phyloP scores from a whole-genome alignment of 2,329 filamentous ascomycete species.

The Westerdykella ornata region DNA sequence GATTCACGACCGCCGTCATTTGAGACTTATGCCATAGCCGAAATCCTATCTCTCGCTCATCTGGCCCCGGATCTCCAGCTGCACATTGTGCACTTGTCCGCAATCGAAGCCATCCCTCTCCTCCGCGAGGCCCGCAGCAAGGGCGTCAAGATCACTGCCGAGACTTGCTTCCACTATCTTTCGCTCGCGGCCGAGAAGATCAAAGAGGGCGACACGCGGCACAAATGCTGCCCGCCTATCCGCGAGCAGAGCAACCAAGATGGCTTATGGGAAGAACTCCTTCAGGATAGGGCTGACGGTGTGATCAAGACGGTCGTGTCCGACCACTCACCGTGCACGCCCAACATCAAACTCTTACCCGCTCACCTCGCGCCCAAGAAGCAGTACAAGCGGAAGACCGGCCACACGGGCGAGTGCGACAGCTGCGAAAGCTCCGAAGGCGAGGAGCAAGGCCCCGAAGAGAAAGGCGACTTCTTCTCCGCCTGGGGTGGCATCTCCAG shows the following conservation, averaged over 20 bases:
- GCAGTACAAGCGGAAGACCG: conserved; percentile 25
- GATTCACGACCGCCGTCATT: conserved; percentile 82
- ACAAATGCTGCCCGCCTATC: conserved; percentile 95
- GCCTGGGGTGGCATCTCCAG: conserved; percentile 96
- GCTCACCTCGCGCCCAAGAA: conserved; percentile 53
- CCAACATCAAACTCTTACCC: conserved; percentile 84
- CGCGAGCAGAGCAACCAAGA: conserved; percentile 75
- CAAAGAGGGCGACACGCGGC: conserved; percentile 75
- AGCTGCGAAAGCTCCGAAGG: conserved; percentile 22
- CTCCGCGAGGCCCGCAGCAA: conserved; percentile 63
- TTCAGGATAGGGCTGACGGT: conserved; percentile 50
- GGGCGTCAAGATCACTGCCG: conserved; percentile 82
- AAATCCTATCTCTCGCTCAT: conserved; percentile 76
- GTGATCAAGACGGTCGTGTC: conserved; percentile 89
- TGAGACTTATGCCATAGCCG: conserved; percentile 82
- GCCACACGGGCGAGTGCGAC: conserved; percentile 35
- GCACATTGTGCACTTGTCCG: conserved; percentile 90
- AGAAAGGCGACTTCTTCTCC: conserved; percentile 79
- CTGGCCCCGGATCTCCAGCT: conserved; percentile 75
- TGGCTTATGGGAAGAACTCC: conserved; percentile 76
- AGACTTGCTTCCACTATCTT: conserved; percentile 94
- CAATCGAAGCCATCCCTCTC: conserved; percentile 79
- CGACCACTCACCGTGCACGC: conserved; percentile 94
- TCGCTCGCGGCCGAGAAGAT: conserved; percentile 77
- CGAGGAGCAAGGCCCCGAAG: conserved; percentile 37